Evolutionary conservation across 2,329 filamentous ascomycete genomes (phyloP), one percentile per base, ranked within the genome.

Genomic region (Fusarium nematophilum): DNA sequence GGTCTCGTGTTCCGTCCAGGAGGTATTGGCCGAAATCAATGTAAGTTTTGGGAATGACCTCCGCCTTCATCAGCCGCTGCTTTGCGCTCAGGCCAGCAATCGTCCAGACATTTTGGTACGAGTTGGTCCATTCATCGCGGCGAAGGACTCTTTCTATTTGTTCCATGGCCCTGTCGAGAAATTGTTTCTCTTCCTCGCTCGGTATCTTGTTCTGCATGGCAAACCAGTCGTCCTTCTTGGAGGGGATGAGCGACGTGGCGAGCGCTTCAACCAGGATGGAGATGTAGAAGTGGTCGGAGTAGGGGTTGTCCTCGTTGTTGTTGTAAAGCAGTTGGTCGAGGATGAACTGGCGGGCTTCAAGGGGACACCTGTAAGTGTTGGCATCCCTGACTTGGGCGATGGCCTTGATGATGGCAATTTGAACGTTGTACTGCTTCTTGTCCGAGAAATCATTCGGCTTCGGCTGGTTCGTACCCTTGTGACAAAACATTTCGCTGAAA

Each of bases 301-400:
- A 96, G 43, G 89, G 77, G 67, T 99, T 99, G 57, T 91, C 90
- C 3, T 90, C 89, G 71, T 99, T 99, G 76, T 99, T 93, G 71
- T 99, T 99, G 78, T 93, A 94, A 42, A 91, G 89, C 27, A 99
- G 81, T 71, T 96, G 91, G 66, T 97, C 93, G 17, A 96, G 85
- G 40, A 99, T 85, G 73, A 97, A 96, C 31, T 86, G 85, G 53
- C 93, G 91, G 5, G 92, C 92, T 46, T 88, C 82, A 69, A 89
- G 81, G 0, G 94, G 93, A 48, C 93, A 93, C 67, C 87, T 90
- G 30, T 92, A 91, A 5, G 71, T 76, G 49, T 88, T 84, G 31
- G 81, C 80, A 68, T 94, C 90, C 44, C 92, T 87, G 40, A 98
- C 86, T 59, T 86, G 84, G 3, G 93, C 86, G 62, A 99, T 89